Base-by-base conservation (phyloP, 2,329 filamentous ascomycete species). In the Paramyrothecium sp. region DNA sequence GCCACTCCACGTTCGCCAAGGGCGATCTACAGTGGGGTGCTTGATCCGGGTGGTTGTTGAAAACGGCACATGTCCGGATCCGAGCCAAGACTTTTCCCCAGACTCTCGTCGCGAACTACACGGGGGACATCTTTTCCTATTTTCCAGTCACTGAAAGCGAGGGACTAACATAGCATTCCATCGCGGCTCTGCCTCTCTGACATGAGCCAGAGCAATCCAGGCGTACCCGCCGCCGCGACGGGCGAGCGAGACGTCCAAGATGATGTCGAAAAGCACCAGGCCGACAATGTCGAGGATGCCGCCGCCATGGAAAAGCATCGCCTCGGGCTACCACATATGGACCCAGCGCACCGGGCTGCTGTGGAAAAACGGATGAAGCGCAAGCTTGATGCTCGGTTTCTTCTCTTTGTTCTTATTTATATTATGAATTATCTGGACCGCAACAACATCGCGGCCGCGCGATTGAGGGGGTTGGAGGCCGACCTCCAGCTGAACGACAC, bases 371-470 rank as follows among this genome's bases (percentile, higher is more conserved):
- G 78, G 38, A 74, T 93, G 64, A 81, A 86, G 70, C 82, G 86
- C 63, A 92, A 91, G 74, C 86, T 92, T 55, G 90, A 92, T 67
- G 64, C 81, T 20, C 81, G 89, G 58, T 92, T 70, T 76, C 87
- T 69, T 76, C 83, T 89, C 63, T 83, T 92, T 57, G 84, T 92
- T 51, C 70, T 91, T 61, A 89, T 92, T 75, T 92, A 91, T 67
- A 90, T 92, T 69, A 79, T 76, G 71, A 91, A 92, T 73, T 92
- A 90, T 70, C 77, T 87, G 30, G 86, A 89, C 65, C 77, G 86
- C 38, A 88, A 88, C 69, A 88, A 89, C 70, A 89, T 90, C 60
- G 86, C 86, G 2, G 81, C 86, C 1, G 88, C 88, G 1, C 80
- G 84, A 21, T 77, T 90, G 54, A 84, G 85, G 66, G 87, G 87